Conservation (phyloP, 345 rosid genomes). For the Gossypium australe region DNA sequence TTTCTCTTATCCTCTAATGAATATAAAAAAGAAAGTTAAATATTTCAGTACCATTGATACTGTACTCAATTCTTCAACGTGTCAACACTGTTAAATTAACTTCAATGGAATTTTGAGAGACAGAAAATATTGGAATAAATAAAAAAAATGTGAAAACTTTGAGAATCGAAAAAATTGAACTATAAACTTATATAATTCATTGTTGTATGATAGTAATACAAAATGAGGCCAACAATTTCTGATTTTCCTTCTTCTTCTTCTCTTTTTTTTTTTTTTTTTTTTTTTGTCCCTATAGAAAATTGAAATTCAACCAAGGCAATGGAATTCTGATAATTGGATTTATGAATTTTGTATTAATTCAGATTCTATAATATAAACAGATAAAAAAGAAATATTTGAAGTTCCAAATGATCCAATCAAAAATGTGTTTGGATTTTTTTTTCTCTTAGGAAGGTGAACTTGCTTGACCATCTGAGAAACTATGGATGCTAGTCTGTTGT, state of each 20-base stretch:
- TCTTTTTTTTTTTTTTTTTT: too few species aligned
- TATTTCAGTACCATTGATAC: too few species aligned
- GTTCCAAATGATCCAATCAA: not conserved
- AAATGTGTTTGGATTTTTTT: not conserved
- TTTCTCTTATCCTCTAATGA: too few species aligned
- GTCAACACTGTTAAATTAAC: too few species aligned
- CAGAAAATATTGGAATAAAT: too few species aligned
- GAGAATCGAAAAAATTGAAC: too few species aligned
- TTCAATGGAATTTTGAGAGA: too few species aligned
- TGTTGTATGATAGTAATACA: not conserved
- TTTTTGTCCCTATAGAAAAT: not conserved
- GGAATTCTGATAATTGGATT: not conserved
- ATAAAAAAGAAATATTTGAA: not conserved
- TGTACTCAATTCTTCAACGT: too few species aligned
- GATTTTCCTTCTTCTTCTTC: not conserved
- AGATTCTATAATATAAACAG: not conserved
- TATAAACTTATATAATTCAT: not conserved
- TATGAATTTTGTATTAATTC: not conserved
- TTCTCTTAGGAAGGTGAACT: not conserved
- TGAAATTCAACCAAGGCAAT: not conserved
- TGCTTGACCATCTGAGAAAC: slow-evolving; percentile 26
- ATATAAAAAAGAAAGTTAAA: too few species aligned
- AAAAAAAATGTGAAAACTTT: too few species aligned
- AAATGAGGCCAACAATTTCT: not conserved
- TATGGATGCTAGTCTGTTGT: slow-evolving; percentile 27